Conservation (phyloP, 768 basidiomycete genomes). For the Mycena sanguinolenta region DNA sequence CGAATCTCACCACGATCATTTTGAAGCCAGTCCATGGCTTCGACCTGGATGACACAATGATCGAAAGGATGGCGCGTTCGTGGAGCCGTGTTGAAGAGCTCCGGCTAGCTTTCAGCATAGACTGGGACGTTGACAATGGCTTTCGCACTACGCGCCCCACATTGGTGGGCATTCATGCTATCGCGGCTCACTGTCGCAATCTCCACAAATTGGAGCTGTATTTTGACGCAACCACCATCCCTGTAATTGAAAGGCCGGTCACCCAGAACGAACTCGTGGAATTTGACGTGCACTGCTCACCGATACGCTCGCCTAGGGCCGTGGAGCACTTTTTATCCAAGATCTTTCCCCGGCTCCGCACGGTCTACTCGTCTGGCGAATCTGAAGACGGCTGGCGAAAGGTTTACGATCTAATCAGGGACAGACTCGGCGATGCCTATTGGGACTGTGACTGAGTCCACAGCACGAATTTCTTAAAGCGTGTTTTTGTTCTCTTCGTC, state of each 20-base stretch:
- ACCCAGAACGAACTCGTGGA: neutral
- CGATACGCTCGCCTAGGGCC: neutral
- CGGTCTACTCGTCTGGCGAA: no score
- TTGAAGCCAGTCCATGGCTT: constrained; percentile 1
- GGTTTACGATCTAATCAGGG: no score
- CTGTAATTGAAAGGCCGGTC: neutral
- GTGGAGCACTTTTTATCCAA: neutral
- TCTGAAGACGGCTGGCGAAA: no score
- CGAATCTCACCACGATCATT: constrained; percentile 1
- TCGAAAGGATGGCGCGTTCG: neutral
- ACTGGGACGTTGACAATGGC: neutral
- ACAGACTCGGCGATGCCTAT: no score
- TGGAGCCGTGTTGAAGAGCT: no score
- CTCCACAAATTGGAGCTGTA: neutral
- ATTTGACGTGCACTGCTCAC: neutral
- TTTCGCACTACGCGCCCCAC: neutral
- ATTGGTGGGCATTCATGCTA: neutral
- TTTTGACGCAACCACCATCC: neutral
- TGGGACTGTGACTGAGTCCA: no score
- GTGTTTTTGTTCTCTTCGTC: no score
- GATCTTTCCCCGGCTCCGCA: constrained; percentile 1
- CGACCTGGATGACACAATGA: constrained; percentile 1
- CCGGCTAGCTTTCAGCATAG: no score
- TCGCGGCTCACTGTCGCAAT: neutral
- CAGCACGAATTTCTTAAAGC: no score